Evolutionary conservation across 1,284 basidiomycete species (phyloP).

Genomic region (Cryptococcus amylolentus): DNA sequence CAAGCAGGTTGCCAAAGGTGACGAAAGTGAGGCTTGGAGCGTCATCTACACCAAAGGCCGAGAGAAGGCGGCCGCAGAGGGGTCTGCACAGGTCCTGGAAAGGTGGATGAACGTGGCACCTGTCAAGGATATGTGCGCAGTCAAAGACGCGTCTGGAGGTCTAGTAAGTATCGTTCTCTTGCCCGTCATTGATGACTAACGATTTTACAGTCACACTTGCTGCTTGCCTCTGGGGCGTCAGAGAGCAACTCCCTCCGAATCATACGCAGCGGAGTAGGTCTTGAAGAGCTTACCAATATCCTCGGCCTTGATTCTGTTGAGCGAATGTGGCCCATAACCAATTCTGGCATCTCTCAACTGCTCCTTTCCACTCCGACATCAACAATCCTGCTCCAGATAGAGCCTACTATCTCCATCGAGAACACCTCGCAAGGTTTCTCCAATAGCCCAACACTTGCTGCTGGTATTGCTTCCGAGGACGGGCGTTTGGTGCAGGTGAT

Average conservation of each 20-base stretch:
- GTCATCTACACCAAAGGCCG: constrained; percentile 25
- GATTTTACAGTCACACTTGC: constrained; percentile 63
- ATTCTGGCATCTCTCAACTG: constrained; percentile 10
- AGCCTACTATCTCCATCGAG: constrained; percentile 35
- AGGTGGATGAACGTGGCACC: constrained; percentile 79
- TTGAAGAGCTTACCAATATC: constrained; percentile 63
- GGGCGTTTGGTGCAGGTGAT: constrained; percentile 60
- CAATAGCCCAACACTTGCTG: constrained; percentile 60
- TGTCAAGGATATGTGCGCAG: constrained; percentile 75
- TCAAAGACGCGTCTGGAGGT: constrained; percentile 69
- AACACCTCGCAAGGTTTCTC: constrained; percentile 49
- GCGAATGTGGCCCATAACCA: constrained; percentile 62
- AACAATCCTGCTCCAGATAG: constrained; percentile 42
- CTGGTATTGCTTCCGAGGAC: constrained; percentile 52
- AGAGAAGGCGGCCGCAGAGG: not conserved
- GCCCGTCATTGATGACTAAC: not conserved
- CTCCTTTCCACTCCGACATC: constrained; percentile 25
- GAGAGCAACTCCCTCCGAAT: constrained; percentile 77
- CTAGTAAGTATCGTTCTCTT: constrained; percentile 56
- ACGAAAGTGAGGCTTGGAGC: constrained; percentile 51
- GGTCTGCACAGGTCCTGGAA: constrained; percentile 58
- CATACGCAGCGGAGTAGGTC: constrained; percentile 79
- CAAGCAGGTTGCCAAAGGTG: constrained; percentile 34
- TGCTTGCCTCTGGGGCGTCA: constrained; percentile 82
- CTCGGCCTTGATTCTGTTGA: constrained; percentile 61